Base-by-base conservation (phyloP, 345 rosid genomes). In the Populus alba region DNA sequence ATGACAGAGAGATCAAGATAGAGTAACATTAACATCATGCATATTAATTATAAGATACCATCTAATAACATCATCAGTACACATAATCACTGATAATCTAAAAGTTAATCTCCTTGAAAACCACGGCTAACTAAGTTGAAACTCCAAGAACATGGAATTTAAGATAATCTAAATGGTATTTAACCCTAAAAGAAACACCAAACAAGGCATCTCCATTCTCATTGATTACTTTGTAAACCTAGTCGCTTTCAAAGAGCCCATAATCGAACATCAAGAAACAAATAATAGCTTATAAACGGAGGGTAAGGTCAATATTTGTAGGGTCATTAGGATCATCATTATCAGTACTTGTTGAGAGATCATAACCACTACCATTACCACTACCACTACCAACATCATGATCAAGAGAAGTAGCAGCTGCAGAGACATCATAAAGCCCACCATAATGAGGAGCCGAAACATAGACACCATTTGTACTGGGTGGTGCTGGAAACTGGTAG, bases 241-340 rank as follows among this genome's bases (percentile, higher is more conserved):
- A 2, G n/a, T 55, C 61, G n/a, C 8, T 51, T 11, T 15, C 75
- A 70, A 71, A 77, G 63, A 68, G 27, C 20, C 15, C 29, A 57
- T 2, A 20, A 25, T 23, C 38, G 29, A 35, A 62, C 31, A 43
- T 22, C 53, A 9, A 66, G 70, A 67, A 37, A 67, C 47, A 0
- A 67, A 6, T 7, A 2, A 68, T 8, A 41, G 23, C 78, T 81
- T 66, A 88, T 59, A 88, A 79, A 75, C 76, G 91, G 53, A 88
- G 91, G 63, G 87, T 77, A 70, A 88, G 91, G 49, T 88, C 91
- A 33, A 88, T 70, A 49, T 81, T 81, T 13, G 61, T 73, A 11
- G 78, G 71, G 53, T 71, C 85, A 29, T 72, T 83, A 29, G 43
- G 82, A 49, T 75, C 78, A 73, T 31, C 47, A 25, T 68, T 39